Evolutionary conservation across 805 yeast genomes (phyloP), one percentile per base, ranked within the genome.

Genomic region (Kazachstania psychrophila): DNA sequence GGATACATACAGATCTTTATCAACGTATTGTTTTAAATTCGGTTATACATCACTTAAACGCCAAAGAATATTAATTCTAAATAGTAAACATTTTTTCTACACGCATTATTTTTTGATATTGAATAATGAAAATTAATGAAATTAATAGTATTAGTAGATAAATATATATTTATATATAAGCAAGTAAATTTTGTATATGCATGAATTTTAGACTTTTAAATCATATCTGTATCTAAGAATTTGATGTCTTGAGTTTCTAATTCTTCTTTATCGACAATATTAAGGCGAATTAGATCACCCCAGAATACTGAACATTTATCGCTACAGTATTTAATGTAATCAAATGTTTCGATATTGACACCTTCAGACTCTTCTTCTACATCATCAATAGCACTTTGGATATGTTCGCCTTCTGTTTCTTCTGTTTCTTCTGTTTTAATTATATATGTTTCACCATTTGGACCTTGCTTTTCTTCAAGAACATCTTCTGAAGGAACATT

Each of bases 291-390:
- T 51, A 83, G 54, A 56, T 89, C 96, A 10, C 83, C 86, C 68
- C 88, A 68, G 37, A 80, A 72, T 15, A 86, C 57, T 5, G 75
- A 75, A 11, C 80, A 68, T 61, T 88, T 89, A 44, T 88, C 86
- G 33, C 69, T 68, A 7, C 92, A 65, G 56, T 88, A 92, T 42
- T 70, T 68, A 43, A 83, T 55, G 58, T 86, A 85, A 54, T 87
- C 87, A 51, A 92, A 89, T 28, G 75, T 72, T 46, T 81, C 94
- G 41, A 60, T 66, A 41, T 64, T 68, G 3, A 60, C 64, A 27
- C 58, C 60, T n/a, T 43, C 53, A 3, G 39, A 31, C 12, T 28
- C 46, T 2, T 37, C 48, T 16, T 52, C 64, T 10, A 51, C 58
- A 5, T 42, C 54, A 5, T 43, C 48, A 15, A 46, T 52, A 23